Evolutionary conservation across 352 stramenopile species (phyloP), one percentile per base, ranked within the genome.

Genomic region (Globisporangium viniferum): DNA sequence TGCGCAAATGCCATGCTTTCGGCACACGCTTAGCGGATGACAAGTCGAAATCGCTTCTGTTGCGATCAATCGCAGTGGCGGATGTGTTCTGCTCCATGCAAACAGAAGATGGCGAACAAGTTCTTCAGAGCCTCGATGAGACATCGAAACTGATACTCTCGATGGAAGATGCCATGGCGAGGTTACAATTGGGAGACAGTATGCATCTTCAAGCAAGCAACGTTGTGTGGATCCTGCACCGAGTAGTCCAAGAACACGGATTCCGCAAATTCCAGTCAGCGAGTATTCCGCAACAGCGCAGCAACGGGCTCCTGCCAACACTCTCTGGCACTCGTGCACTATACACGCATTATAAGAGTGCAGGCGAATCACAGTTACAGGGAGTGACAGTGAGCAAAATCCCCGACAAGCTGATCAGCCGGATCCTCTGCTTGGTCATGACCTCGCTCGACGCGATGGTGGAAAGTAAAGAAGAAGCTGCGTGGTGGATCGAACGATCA

Each of bases 211-310:
- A 74, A 33, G 54, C 59, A 29, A 36, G 22, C 54, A 64, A 72
- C 5, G 55, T 41, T 24, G 44, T 35, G 46, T 74, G 69, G 69
- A 64, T 72, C 55, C 41, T 72, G 39, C 61, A 72, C 36, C 51
- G 66, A 24, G 15, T 72, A 10, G 27, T 59, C 18, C 66, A 72
- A 15, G 53, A 62, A 27, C 59, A 56, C n/a, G 29, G 41, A 12
- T 59, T 53, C 39, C 44, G 29, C n/a, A 62, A 44, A 12, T 27
- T 62, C 8, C n/a, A 66, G 12, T 33, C 27, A 49, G 24, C 31
- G 20, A 39, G 44, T 27, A 31, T 20, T 29, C 20, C 27, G 6
- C 33, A 54, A 24, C 10, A 56, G 4, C n/a, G 24, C 5, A 18
- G 8, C 14, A 59, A 9, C 24, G 8, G 31, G 5, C 22, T 65